A percentile compares a stretch with the other conserved stretches of the same genome.
Evolutionary conservation across 179 eudicot genomes (phyloP).

Genomic region (Spinacia oleracea): DNA sequence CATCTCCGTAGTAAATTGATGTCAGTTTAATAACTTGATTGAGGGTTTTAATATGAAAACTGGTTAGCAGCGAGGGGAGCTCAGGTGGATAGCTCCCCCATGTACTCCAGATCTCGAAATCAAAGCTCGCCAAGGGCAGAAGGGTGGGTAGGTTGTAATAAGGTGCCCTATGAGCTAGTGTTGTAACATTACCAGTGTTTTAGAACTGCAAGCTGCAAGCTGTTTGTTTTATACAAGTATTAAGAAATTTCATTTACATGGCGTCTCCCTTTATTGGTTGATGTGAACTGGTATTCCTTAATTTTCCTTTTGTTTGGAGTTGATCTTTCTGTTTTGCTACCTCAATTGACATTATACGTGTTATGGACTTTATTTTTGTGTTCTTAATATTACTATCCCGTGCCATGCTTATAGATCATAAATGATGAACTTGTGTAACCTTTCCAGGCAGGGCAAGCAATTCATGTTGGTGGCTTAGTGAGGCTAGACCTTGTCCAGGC

Average conservation of each 20-base stretch:
- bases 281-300: not conserved
- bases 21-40: not conserved
- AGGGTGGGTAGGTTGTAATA: not conserved
- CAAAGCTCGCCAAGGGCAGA: not conserved
- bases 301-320: not conserved
- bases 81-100: not conserved
- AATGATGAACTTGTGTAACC: slow-evolving; percentile 14
- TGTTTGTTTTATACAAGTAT: not conserved
- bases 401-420: not conserved
- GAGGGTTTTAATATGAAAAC: not conserved
- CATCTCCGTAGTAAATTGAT: not conserved
- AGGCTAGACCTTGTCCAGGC: slow-evolving; percentile 79
- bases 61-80: not conserved
- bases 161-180: not conserved
- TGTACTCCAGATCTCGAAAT: not conserved
- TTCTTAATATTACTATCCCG: not conserved
- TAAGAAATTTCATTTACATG: not conserved
- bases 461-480: slow-evolving; percentile 81
- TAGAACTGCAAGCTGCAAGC: not conserved
- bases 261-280: not conserved
- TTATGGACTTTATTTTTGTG: not conserved
- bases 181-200: not conserved
- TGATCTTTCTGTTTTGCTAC: not conserved
- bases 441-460: slow-evolving; percentile 76
- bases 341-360: not conserved